Percentiles rank a stretch among this genome's conserved stretches.
phyloP scores from a whole-genome alignment of 148 eudicot species.

The Fagopyrum tataricum region DNA sequence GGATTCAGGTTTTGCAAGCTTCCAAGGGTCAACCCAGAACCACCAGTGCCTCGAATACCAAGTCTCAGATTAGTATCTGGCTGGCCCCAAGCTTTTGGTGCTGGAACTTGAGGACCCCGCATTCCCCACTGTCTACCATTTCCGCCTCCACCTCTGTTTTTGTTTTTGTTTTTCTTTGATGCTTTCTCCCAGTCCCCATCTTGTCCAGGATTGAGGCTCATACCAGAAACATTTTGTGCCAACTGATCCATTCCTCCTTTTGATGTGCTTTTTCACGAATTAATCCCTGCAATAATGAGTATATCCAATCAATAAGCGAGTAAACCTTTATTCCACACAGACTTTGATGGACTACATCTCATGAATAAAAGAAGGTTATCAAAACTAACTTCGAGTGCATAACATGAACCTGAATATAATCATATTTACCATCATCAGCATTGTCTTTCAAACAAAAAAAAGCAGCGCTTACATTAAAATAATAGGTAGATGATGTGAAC shows the following conservation, averaged over 20 bases:
- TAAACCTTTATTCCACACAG: not conserved
- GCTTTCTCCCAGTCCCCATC: conserved; percentile 47
- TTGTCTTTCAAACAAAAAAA: not conserved
- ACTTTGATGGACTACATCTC: not conserved
- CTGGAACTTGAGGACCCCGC: conserved; percentile 20
- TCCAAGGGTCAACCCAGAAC: not conserved
- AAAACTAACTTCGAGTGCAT: not conserved
- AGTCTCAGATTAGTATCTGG: conserved; percentile 30
- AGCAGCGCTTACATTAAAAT: not conserved
- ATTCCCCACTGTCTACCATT: conserved; percentile 19
- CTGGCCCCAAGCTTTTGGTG: conserved; percentile 45
- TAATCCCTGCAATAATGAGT: not conserved
- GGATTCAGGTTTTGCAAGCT: conserved; percentile 16
- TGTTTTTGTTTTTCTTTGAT: conserved; percentile 32
- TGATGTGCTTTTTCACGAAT: not conserved
- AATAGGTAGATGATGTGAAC: not conserved
- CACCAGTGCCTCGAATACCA: conserved; percentile 20
- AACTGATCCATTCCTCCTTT: conserved; percentile 23
- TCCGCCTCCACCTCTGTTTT: conserved; percentile 28
- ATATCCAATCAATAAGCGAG: not conserved
- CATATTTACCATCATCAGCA: not conserved
- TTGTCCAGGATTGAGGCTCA: conserved; percentile 32
- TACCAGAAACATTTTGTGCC: conserved; percentile 28
- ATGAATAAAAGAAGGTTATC: not conserved
- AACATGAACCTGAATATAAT: not conserved